Percentiles rank a stretch among this genome's conserved stretches.
Conservation (phyloP, 169 alveolate species). For the Amoebophrya sp. region DNA sequence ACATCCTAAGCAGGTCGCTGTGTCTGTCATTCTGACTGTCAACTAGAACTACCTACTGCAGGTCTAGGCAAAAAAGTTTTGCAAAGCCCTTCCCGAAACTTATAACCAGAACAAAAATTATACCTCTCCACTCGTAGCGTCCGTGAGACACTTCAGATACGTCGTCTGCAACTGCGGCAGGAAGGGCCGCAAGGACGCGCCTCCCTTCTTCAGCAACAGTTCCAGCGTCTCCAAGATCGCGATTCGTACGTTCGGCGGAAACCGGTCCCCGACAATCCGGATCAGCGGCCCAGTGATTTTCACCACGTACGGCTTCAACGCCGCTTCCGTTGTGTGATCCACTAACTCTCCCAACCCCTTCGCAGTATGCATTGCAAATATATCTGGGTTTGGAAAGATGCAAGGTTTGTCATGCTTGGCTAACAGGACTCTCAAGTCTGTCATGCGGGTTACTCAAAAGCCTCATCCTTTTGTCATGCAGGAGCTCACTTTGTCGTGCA, state of each 20-base stretch:
- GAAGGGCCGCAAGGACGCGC: slow-evolving; percentile 54
- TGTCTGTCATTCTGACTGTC: too few relatives aligned
- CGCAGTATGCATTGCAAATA: too few relatives aligned
- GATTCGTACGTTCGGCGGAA: slow-evolving; percentile 50
- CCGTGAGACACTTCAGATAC: slow-evolving; percentile 54
- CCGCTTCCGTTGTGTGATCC: slow-evolving; percentile 42
- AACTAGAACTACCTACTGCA: too few relatives aligned
- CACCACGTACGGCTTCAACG: slow-evolving; percentile 52
- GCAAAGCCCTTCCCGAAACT: too few relatives aligned
- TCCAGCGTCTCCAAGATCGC: slow-evolving; percentile 54
- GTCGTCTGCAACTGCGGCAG: slow-evolving; percentile 66
- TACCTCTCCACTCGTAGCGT: too few relatives aligned
- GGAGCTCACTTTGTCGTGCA: too few relatives aligned
- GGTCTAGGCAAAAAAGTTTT: too few relatives aligned
- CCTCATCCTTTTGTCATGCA: background rate
- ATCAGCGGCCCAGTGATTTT: slow-evolving; percentile 61
- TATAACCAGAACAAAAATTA: too few relatives aligned
- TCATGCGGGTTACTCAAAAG: background rate
- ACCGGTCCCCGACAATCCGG: slow-evolving; percentile 55
- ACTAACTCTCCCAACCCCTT: slow-evolving; percentile 43
- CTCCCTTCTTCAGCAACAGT: slow-evolving; percentile 52
- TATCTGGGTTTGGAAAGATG: too few relatives aligned
- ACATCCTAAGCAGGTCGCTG: too few relatives aligned
- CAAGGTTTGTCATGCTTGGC: too few relatives aligned
- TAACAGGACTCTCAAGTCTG: too few relatives aligned